These are phyloP conservation scores for Rhododendron molle DNA, from an alignment of 148 eudicot species.

Conservation along the genomic window DNA sequence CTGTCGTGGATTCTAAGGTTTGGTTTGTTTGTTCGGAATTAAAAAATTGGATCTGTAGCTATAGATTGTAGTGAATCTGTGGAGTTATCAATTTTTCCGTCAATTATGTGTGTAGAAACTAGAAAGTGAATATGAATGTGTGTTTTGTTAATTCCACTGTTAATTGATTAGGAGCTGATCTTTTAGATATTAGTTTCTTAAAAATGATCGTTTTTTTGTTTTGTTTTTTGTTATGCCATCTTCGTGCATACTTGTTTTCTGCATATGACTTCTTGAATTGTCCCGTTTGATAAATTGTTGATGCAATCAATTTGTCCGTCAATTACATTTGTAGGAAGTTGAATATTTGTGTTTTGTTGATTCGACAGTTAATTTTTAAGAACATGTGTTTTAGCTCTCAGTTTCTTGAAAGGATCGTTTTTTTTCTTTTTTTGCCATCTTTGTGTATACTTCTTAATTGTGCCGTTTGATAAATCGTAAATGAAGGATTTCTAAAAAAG, in stretches of 20 bases:
- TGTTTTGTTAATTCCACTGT: background rate
- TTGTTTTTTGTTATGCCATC: background rate
- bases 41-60: background rate
- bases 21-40: background rate
- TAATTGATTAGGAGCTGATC: background rate
- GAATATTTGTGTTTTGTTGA: no score
- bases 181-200: background rate
- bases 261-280: background rate
- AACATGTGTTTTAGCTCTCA: no score
- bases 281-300: background rate
- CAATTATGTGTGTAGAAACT: background rate
- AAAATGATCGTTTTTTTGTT: background rate
- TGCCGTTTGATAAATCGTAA: background rate
- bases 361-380: no score
- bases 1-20: background rate
- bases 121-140: background rate
- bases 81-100: background rate
- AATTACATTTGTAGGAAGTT: no score
- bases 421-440: background rate
- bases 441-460: background rate
- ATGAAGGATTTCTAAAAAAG: background rate
- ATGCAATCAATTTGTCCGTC: background rate
- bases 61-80: background rate
- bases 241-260: background rate
- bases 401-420: no score